phyloP scores from a whole-genome alignment of 768 basidiomycete genomes.

The Hemileccinum impolitum region DNA sequence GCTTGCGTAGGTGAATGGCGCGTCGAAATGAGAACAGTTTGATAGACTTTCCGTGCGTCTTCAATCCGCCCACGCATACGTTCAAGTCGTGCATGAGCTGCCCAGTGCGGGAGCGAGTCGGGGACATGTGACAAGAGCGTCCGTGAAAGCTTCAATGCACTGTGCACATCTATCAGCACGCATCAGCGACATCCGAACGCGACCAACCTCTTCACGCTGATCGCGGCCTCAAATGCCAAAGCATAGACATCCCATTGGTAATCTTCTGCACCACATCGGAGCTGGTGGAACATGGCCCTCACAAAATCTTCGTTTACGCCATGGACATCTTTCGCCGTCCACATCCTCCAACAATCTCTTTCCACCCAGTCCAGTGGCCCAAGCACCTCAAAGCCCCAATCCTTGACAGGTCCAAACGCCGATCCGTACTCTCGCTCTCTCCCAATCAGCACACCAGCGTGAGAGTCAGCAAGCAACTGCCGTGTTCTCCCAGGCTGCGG shows the following conservation, averaged over 20 bases:
- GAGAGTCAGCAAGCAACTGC: slow-evolving; percentile 50
- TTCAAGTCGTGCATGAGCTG: slow-evolving; percentile 74
- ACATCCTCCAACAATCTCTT: slow-evolving; percentile 37
- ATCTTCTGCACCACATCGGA: slow-evolving; percentile 48
- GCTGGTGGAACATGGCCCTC: slow-evolving; percentile 55
- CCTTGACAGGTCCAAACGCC: slow-evolving; percentile 65
- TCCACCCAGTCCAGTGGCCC: slow-evolving; percentile 50
- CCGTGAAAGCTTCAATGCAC: slow-evolving; percentile 70
- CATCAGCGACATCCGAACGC: slow-evolving; percentile 9
- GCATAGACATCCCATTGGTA: slow-evolving; percentile 62
- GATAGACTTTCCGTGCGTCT: slow-evolving; percentile 77
- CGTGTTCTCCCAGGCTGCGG: slow-evolving; percentile 35
- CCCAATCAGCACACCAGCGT: slow-evolving; percentile 65
- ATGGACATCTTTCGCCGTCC: slow-evolving; percentile 47
- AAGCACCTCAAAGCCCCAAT: slow-evolving; percentile 56
- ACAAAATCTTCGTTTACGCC: slow-evolving; percentile 49
- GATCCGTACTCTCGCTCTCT: slow-evolving; percentile 57
- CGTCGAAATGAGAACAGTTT: slow-evolving; percentile 55
- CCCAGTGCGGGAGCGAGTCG: slow-evolving; percentile 65
- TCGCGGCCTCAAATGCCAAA: slow-evolving; percentile 64
- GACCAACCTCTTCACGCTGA: slow-evolving; percentile 54
- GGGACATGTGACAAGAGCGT: slow-evolving; percentile 51
- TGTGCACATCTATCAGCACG: slow-evolving; percentile 28
- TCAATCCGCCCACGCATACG: slow-evolving; percentile 57
- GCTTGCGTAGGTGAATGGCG: slow-evolving; percentile 33